Evolutionary conservation across 2,329 filamentous ascomycete genomes (phyloP), one percentile per base, ranked within the genome.

Genomic region (Neonectria faginata): DNA sequence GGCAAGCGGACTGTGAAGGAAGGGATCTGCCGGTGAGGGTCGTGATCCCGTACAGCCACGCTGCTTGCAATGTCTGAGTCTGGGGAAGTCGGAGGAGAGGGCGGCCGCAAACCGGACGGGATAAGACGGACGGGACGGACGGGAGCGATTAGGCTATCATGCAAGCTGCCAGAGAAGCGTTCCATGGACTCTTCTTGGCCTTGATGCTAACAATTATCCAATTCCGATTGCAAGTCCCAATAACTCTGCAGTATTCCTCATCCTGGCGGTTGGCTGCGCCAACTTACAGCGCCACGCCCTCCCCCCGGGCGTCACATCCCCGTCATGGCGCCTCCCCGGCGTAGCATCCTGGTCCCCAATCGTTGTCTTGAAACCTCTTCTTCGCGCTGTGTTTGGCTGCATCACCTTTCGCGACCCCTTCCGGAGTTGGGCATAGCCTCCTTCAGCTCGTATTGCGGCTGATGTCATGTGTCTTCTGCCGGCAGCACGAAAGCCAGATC

Each of bases 391-490:
- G 54, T 58, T 33, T 58, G 54, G 60, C 29, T 52, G 41, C 48
- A 20, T 33, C 29, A 31, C 18, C 54, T 41, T 50, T 51, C 51
- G 56, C 36, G 51, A 31, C 51, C 54, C 54, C 59, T 65, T 62
- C 62, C 39, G 64, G 60, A 44, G 52, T 48, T 60, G 22, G 47
- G 52, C 69, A 73, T 67, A 73, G 70, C 70, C 70, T 66, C 70
- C 69, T 36, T 63, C 33, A 55, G 57, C 62, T 73, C 70, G 70
- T 73, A 72, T 73, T 60, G 57, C 25, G 65, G 54, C 68, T 67
- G 55, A 42, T 42, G 39, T 42, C n/a, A 25, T 29, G 42, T 33
- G 52, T 18, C 16, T 41, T 27, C 33, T 48, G 50, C 50, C 56
- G 56, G 50, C 50, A 60, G 31, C 59, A 39, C 44, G 54, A 55